Base-by-base conservation (phyloP, 148 eudicot genomes). In the Gaultheria prostrata region DNA sequence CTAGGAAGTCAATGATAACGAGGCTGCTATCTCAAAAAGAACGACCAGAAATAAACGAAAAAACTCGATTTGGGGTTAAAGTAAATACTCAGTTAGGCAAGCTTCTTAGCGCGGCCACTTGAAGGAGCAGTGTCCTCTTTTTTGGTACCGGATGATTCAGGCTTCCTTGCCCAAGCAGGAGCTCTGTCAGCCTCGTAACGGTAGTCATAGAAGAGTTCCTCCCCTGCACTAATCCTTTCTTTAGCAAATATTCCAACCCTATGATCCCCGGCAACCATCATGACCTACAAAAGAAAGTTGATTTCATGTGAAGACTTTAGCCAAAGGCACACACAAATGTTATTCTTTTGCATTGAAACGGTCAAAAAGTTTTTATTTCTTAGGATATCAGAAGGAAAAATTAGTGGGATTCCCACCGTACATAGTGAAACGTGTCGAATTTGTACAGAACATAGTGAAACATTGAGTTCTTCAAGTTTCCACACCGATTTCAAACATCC, bases 221-320 rank as follows among this genome's bases (percentile, higher is more conserved):
- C 98, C 32, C 99, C 98, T 1, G 94, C 94, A 81, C 85, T 85
- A 35, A 97, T 97, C 63, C 94, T 85, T 85, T 97, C 97, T 80
- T 97, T 97, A 28, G 99, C 99, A 85, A 93, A 97, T 87, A 97
- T 97, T 48, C 99, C 99, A n/a, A 97, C 99, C 71, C 98, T 89
- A 85, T 97, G 99, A 91, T 97, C 99, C 79, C 99, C 99, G 24
- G 93, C 93, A 43, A 94, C 99, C 99, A 97, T 89, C 77, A 97
- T 91, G 33, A 97, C 99, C 99, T 96, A 90, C 81, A 83, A 85
- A 70, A 65, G 49, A 78, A 78, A 39, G 78, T 43, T 69, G 0
- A 30, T 70, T n/a, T 12, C 30, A 46, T 53, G n/a, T 50, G 63
- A 50, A 50, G 18, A 14, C 43, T 70, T 30, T 30, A 30, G 75